Conservation (phyloP, 2,329 filamentous ascomycete genomes). For the Canariomyces notabilis region DNA sequence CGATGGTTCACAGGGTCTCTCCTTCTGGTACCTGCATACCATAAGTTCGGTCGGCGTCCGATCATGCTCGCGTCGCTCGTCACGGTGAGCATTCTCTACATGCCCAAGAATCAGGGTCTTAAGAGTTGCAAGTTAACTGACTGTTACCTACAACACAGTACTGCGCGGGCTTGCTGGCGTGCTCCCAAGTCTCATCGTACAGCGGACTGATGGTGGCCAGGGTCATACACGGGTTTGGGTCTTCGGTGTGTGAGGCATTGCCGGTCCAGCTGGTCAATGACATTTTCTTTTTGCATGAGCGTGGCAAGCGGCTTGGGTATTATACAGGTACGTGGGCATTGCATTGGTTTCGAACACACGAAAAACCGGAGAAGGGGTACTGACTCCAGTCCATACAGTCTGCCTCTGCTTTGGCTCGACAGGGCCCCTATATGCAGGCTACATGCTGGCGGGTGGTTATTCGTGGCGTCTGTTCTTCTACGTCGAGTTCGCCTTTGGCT, state of each 20-base stretch:
- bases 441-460: slow-evolving; percentile 53
- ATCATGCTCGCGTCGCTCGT: slow-evolving; percentile 36
- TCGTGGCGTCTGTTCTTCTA: slow-evolving; percentile 57
- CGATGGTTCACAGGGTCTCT: slow-evolving; percentile 36
- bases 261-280: slow-evolving; percentile 38
- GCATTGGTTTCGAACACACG: too few relatives aligned
- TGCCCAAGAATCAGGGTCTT: not conserved
- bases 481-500: slow-evolving; percentile 47
- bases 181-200: slow-evolving; percentile 31
- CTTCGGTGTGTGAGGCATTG: slow-evolving; percentile 36
- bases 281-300: slow-evolving; percentile 38
- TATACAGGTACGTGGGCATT: slow-evolving; percentile 42
- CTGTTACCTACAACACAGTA: slow-evolving; percentile 27
- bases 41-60: slow-evolving; percentile 37
- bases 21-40: slow-evolving; percentile 49
- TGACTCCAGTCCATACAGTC: slow-evolving; percentile 28
- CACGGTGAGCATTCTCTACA: slow-evolving; percentile 27
- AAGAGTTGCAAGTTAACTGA: not conserved
- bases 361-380: too few relatives aligned
- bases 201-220: slow-evolving; percentile 32
- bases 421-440: slow-evolving; percentile 51
- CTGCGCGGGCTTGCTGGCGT: slow-evolving; percentile 32
- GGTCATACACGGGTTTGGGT: slow-evolving; percentile 33
- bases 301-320: slow-evolving; percentile 48
- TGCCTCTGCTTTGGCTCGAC: slow-evolving; percentile 49